Conservation (phyloP, 2,329 filamentous ascomycete species). For the Thelonectria olida region DNA sequence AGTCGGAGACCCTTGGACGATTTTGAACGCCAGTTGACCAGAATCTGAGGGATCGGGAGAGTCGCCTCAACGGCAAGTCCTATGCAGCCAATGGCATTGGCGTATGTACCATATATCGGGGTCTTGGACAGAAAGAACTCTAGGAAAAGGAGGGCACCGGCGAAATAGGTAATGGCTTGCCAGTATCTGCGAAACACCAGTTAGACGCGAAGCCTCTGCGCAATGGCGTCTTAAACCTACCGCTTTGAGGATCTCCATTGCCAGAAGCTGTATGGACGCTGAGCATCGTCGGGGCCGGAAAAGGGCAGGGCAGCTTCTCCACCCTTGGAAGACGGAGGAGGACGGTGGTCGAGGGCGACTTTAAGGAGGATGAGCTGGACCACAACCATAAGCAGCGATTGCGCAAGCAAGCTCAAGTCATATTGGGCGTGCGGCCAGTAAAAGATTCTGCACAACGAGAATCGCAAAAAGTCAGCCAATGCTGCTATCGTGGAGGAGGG, state of each 20-base stretch:
- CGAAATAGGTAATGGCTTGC: constrained; percentile 77
- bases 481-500: constrained; percentile 1
- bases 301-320: constrained; percentile 72
- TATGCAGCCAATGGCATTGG: constrained; percentile 74
- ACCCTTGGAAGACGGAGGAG: constrained; percentile 65
- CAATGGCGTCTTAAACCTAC: constrained; percentile 49
- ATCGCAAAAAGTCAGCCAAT: constrained; percentile 30
- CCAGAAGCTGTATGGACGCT: constrained; percentile 82
- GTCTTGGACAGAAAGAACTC: constrained; percentile 73
- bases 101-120: constrained; percentile 71
- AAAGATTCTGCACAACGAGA: constrained; percentile 62
- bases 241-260: constrained; percentile 79
- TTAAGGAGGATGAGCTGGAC: constrained; percentile 73
- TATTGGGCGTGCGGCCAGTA: constrained; percentile 75
- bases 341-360: constrained; percentile 74
- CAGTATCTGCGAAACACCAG: constrained; percentile 67
- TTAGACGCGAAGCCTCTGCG: constrained; percentile 9
- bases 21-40: constrained; percentile 72
- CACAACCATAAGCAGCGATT: constrained; percentile 72
- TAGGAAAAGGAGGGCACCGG: constrained; percentile 66
- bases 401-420: constrained; percentile 69
- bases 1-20: constrained; percentile 83
- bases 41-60: constrained; percentile 82
- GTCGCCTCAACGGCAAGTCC: constrained; percentile 82
- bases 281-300: constrained; percentile 57